Evolutionary conservation across 768 basidiomycete species (phyloP).

Genomic region (Collybiopsis luxurians): DNA sequence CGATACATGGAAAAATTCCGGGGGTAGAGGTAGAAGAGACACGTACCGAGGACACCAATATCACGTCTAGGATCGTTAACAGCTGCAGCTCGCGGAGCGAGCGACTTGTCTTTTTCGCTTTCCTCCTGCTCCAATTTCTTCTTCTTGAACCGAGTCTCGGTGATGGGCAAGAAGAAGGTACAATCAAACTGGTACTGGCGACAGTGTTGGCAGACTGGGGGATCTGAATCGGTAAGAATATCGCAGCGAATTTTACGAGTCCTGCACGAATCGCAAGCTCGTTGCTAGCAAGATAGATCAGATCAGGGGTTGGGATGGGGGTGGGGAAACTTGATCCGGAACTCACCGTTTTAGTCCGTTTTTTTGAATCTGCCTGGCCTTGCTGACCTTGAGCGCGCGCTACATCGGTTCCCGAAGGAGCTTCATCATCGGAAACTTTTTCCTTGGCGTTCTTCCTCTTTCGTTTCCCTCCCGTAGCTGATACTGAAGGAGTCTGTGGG

Average conservation of each 20-base stretch:
- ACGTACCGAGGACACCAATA: constrained; percentile 61
- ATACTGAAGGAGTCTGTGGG: constrained; percentile 31
- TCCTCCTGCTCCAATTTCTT: constrained; percentile 77
- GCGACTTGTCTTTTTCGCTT: constrained; percentile 33
- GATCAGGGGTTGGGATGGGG: constrained; percentile 8
- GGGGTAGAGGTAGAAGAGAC: constrained; percentile 4
- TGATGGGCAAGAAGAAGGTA: constrained; percentile 97
- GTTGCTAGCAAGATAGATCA: constrained; percentile 35
- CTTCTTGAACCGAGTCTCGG: constrained; percentile 98
- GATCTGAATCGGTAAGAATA: constrained; percentile 73
- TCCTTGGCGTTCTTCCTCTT: constrained; percentile 58
- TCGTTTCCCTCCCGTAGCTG: constrained; percentile 48
- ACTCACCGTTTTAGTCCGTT: constrained; percentile 84
- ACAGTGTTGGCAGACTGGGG: constrained; percentile 90
- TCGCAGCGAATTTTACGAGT: constrained; percentile 95
- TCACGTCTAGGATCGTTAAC: constrained; percentile 51
- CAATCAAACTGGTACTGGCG: constrained; percentile 92
- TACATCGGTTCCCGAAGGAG: constrained; percentile 46
- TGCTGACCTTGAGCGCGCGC: constrained; percentile 25
- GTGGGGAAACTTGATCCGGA: not conserved
- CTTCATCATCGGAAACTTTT: constrained; percentile 61
- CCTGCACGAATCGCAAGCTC: constrained; percentile 90
- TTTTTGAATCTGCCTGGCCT: constrained; percentile 60
- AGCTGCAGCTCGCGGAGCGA: constrained; percentile 28
- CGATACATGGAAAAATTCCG: constrained; percentile 6